Evolutionary conservation across 2,329 filamentous ascomycete genomes (phyloP).

Genomic region (Colletotrichum sp.): DNA sequence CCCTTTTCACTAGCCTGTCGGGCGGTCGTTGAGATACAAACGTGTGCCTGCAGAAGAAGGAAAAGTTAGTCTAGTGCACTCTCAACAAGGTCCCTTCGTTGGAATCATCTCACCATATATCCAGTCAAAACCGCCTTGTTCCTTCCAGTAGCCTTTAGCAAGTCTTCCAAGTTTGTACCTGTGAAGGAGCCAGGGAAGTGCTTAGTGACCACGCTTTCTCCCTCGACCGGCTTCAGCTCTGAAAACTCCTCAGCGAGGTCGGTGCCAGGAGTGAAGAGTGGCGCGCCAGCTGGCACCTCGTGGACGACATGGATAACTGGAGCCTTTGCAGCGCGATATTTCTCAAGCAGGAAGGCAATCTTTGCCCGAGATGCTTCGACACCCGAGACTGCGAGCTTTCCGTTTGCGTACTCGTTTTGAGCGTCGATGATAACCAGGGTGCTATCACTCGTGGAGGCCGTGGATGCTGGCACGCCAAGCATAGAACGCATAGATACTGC

Average conservation of each 20-base stretch:
- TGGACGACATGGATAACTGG: constrained; percentile 67
- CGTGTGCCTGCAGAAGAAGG: constrained; percentile 57
- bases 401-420: constrained; percentile 70
- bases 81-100: neutral
- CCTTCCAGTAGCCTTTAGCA: constrained; percentile 50
- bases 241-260: constrained; percentile 64
- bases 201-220: constrained; percentile 64
- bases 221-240: constrained; percentile 57
- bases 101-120: constrained; percentile 52
- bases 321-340: constrained; percentile 59
- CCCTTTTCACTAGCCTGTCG: constrained; percentile 64
- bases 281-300: constrained; percentile 61
- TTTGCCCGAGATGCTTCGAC: constrained; percentile 56
- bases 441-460: constrained; percentile 49
- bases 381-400: constrained; percentile 60
- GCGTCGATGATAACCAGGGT: constrained; percentile 72
- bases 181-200: constrained; percentile 66
- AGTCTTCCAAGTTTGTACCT: constrained; percentile 59
- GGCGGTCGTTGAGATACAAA: constrained; percentile 68
- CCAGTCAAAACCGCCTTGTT: constrained; percentile 67
- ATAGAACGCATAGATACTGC: constrained; percentile 38
- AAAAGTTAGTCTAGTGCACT: neutral
- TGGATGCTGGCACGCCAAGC: constrained; percentile 49
- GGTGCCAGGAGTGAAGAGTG: constrained; percentile 69
- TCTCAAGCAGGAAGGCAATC: constrained; percentile 61